Evolutionary conservation across 2,329 filamentous ascomycete species (phyloP).

Genomic region (Colletotrichum falcatum): DNA sequence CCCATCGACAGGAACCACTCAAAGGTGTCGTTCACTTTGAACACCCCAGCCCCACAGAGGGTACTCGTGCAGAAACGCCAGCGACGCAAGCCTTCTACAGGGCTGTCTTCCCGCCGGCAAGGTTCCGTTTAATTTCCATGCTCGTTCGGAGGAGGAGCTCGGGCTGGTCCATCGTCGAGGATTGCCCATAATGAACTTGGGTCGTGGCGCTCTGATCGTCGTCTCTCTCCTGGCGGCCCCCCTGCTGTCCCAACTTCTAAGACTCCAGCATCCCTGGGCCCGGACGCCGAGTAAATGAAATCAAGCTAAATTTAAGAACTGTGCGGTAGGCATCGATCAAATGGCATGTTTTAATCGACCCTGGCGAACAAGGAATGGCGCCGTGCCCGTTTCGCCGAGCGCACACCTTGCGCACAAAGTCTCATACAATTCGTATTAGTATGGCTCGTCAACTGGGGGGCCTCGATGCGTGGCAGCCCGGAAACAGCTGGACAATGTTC

Average conservation of each 20-base stretch:
- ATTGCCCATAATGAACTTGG: conserved; percentile 1
- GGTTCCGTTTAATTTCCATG: conserved; percentile 27
- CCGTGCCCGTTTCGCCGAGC: conserved; percentile 9
- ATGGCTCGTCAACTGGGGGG: conserved; percentile 19
- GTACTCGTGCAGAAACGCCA: conserved; percentile 12
- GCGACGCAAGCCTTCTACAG: conserved; percentile 15
- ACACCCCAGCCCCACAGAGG: conserved; percentile 9
- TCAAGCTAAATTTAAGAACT: neutral
- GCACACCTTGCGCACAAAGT: conserved; percentile 1
- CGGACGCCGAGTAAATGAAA: neutral
- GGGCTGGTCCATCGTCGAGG: conserved; percentile 5
- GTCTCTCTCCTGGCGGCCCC: conserved; percentile 12
- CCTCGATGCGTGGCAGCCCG: conserved; percentile 13
- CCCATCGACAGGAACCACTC: conserved; percentile 6
- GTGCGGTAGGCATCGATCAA: conserved; percentile 29
- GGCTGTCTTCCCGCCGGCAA: conserved; percentile 14
- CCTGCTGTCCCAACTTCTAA: neutral
- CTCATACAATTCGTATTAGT: conserved; percentile 7
- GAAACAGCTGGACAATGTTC: conserved; percentile 10
- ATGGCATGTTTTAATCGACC: conserved; percentile 10
- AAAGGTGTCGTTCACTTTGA: conserved; percentile 18
- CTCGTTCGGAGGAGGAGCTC: neutral
- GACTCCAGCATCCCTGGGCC: neutral
- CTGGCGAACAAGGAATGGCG: conserved; percentile 1
- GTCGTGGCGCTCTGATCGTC: conserved; percentile 2